Base-by-base conservation (phyloP, 371 early-diverging fungal species). In the Rhizomucor miehei region DNA sequence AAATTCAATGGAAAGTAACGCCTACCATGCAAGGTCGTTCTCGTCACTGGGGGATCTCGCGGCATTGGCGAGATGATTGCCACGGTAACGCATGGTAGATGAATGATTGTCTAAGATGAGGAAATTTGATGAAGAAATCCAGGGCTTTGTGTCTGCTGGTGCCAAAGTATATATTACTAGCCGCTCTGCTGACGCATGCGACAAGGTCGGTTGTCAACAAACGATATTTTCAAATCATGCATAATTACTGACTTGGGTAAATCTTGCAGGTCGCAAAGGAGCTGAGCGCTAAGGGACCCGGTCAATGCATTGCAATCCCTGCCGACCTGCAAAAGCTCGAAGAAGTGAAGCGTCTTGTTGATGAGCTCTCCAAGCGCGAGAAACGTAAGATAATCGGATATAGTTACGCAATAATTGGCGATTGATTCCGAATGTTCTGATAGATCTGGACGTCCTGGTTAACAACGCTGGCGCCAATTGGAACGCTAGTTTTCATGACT, bases 41-140 rank as follows among this genome's bases (percentile, higher is more conserved):
- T 94, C 21, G 85, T 94, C 21, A 93, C 92, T n/a, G 94, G 94
- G 47, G 94, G 94, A 38, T 83, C 87, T 37, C 71, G 85, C 43
- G 89, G 88, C 19, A 75, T 82, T 40, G 88, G 87, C n/a, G 66
- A 76, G 51, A 81, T 84, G 82, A 79, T 87, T 43, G 75, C 82
- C 21, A 67, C 72, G 14, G 68, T 66, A 60, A 53, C 34, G 35
- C 8, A 20, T 14, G 25, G 16, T 12, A 11, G 9, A 34, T 20
- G 4, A 38, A 29, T 24, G 11, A 14, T 12, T 34, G 43, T 25
- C 0, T 36, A 23, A 5, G 16, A 12, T 39, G 25, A 10, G 19
- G 14, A 36, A 37, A n/a, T n/a, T n/a, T 41, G 13, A 21, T 11
- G 9, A 12, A 12, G 34, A 13, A 38, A 11, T 16, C 1, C 52